Percentiles rank a stretch among this genome's conserved stretches.
Evolutionary conservation across 345 rosid species (phyloP).

Genomic region (Salix purpurea): DNA sequence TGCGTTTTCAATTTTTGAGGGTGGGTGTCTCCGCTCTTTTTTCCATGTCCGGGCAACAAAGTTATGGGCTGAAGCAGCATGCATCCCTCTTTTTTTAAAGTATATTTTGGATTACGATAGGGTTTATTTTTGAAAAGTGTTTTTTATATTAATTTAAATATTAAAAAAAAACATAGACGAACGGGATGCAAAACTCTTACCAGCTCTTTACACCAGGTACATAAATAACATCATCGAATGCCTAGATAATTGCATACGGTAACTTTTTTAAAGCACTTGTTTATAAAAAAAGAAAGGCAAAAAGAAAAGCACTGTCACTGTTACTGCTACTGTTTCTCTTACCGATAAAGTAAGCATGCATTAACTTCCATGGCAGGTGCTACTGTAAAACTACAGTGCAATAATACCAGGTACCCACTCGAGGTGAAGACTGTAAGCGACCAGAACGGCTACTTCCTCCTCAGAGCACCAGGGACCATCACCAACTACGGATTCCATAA

Average conservation of each 20-base stretch:
- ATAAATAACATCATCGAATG: background rate
- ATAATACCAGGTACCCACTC: slow-evolving; percentile 41
- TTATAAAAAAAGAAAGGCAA: background rate
- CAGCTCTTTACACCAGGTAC: background rate
- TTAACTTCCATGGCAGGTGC: slow-evolving; percentile 43
- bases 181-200: no score
- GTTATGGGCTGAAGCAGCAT: background rate
- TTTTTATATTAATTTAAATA: no score
- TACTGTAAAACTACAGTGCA: slow-evolving; percentile 63
- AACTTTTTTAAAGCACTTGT: no score
- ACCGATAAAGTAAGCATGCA: background rate
- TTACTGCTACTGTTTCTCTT: background rate
- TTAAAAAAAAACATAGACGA: no score
- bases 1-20: background rate
- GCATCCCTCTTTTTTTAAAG: background rate
- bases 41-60: background rate
- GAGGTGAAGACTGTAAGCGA: slow-evolving; percentile 41
- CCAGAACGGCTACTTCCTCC: slow-evolving; percentile 74
- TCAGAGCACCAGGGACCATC: slow-evolving; percentile 60
- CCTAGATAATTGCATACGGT: background rate
- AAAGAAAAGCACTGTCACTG: background rate
- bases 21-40: background rate
- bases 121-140: no score
- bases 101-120: no score
- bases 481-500: slow-evolving; percentile 74